A percentile compares a stretch with the other conserved stretches of the same genome.
phyloP scores from a whole-genome alignment of 768 basidiomycete genomes.

The Cyclocybe aegerita region DNA sequence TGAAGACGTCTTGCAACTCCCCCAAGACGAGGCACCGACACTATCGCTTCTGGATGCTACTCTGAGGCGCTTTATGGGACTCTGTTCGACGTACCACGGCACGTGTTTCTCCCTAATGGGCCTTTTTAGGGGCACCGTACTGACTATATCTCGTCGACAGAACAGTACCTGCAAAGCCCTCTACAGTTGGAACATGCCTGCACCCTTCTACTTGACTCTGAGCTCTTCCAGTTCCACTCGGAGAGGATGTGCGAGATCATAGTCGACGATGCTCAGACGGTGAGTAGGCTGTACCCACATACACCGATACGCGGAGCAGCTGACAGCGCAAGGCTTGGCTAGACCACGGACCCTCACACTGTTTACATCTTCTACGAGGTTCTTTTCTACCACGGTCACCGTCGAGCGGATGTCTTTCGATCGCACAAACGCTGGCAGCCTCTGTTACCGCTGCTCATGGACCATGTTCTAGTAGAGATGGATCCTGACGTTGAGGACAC shows the following conservation, averaged over 20 bases:
- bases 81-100: conserved; percentile 90
- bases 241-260: conserved; percentile 88
- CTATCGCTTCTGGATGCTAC: conserved; percentile 78
- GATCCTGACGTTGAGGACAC: conserved; percentile 72
- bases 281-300: conserved; percentile 34
- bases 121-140: conserved; percentile 7
- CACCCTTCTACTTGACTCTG: conserved; percentile 72
- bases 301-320: conserved; percentile 5
- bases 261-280: conserved; percentile 64
- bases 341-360: conserved; percentile 86
- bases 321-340: conserved; percentile 1
- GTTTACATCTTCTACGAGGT: conserved; percentile 79
- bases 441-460: conserved; percentile 80
- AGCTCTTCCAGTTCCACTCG: conserved; percentile 88
- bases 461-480: conserved; percentile 78
- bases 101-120: conserved; percentile 24
- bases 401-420: conserved; percentile 67
- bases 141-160: conserved; percentile 29
- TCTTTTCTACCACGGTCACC: conserved; percentile 74
- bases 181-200: conserved; percentile 86
- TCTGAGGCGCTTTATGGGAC: conserved; percentile 69
- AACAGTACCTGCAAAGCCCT: conserved; percentile 82
- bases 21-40: conserved; percentile 59
- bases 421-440: conserved; percentile 83
- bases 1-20: conserved; percentile 75